Conservation (phyloP, 2,329 filamentous ascomycete species). For the Paracamarosporium sp. region DNA sequence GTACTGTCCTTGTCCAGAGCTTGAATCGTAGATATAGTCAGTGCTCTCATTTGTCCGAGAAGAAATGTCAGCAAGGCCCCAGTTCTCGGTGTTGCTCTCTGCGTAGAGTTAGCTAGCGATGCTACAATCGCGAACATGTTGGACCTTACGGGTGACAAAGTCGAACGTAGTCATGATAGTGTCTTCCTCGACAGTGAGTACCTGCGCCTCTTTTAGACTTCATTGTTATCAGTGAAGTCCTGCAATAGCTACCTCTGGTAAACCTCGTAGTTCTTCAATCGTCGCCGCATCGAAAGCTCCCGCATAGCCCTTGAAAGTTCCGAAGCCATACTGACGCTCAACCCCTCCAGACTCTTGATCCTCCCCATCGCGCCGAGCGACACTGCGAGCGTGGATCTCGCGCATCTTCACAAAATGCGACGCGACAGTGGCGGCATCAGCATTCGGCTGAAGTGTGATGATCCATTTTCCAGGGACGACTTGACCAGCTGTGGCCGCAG, state of each 20-base stretch:
- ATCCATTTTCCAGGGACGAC: slow-evolving; percentile 52
- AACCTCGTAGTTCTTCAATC: slow-evolving; percentile 33
- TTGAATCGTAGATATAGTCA: slow-evolving; percentile 35
- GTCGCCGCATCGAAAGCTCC: slow-evolving; percentile 39
- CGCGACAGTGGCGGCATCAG: slow-evolving; percentile 29
- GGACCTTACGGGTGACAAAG: slow-evolving; percentile 28
- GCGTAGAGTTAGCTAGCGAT: slow-evolving; percentile 12
- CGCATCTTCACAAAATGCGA: slow-evolving; percentile 34
- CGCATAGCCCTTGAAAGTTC: slow-evolving; percentile 40
- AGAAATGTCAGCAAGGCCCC: slow-evolving; percentile 40
- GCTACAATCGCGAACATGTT: too few relatives aligned
- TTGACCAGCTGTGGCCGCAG: slow-evolving; percentile 12
- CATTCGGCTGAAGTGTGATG: slow-evolving; percentile 49
- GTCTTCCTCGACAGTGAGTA: slow-evolving; percentile 34
- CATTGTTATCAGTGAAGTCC: too few relatives aligned
- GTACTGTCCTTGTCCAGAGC: slow-evolving; percentile 32
- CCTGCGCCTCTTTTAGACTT: slow-evolving; percentile 17
- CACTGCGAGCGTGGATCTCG: slow-evolving; percentile 37
- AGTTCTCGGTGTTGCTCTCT: slow-evolving; percentile 26
- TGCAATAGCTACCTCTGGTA: slow-evolving; percentile 30
- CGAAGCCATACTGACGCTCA: slow-evolving; percentile 38
- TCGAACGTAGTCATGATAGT: slow-evolving; percentile 32
- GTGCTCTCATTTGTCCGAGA: slow-evolving; percentile 24
- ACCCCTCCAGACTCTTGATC: slow-evolving; percentile 21
- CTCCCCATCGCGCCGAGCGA: slow-evolving; percentile 24